phyloP scores from a whole-genome alignment of 177 flowering plant genomes.

The Vitis hybrid region DNA sequence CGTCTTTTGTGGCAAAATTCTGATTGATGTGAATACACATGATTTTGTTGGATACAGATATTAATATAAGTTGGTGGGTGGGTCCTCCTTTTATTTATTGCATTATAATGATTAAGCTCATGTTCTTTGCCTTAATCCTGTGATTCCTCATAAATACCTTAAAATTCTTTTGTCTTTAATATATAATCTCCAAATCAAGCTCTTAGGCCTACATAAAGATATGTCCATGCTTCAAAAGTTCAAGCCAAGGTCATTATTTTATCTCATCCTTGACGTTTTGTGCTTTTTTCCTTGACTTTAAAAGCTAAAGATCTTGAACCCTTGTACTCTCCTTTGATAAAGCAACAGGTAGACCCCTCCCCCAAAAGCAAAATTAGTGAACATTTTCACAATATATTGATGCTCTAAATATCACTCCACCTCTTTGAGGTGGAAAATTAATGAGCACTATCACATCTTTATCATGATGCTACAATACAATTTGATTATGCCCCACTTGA shows the following conservation, averaged over 20 bases:
- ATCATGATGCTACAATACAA: background rate
- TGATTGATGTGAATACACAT: background rate
- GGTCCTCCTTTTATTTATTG: conserved; percentile 2
- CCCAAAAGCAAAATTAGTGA: background rate
- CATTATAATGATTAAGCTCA: background rate
- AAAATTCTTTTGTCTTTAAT: background rate
- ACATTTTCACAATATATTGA: background rate
- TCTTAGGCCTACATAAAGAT: conserved; percentile 3
- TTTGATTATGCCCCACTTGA: conserved; percentile 2
- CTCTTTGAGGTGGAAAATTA: conserved; percentile 7
- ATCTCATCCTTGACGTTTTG: background rate
- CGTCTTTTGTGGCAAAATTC: background rate
- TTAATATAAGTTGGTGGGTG: conserved; percentile 12
- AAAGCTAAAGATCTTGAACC: background rate
- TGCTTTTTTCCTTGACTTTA: background rate
- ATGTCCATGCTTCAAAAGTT: background rate
- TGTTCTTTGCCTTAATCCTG: background rate
- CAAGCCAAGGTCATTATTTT: background rate
- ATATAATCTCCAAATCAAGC: background rate
- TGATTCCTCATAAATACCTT: background rate
- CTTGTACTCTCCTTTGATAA: background rate
- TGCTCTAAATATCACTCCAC: conserved; percentile 4
- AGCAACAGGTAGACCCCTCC: conserved; percentile 10
- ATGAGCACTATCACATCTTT: background rate
- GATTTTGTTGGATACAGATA: conserved; percentile 1